These are phyloP conservation scores for Deinandra increscens DNA, from an alignment of 129 eudicot genomes.

Conservation along the genomic window DNA sequence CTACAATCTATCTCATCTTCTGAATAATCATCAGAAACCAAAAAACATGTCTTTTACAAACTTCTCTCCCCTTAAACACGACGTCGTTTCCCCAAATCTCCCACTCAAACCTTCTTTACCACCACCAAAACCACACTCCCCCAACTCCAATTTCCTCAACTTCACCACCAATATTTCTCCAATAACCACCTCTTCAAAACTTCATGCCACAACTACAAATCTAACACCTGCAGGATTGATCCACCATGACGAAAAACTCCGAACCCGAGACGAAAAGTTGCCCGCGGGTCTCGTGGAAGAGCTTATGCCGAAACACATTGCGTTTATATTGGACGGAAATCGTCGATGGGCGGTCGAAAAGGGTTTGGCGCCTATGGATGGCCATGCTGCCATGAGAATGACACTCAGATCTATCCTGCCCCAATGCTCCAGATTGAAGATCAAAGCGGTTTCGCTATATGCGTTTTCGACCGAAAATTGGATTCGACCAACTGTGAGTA, in stretches of 20 bases:
- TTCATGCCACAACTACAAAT: neutral
- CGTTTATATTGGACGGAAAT: conserved; percentile 17
- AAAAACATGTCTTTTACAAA: conserved; percentile 12
- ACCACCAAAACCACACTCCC: neutral
- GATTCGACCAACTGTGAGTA: conserved; percentile 17
- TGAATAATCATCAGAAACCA: too few relatives aligned
- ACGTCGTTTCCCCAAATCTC: neutral
- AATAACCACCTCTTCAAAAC: neutral
- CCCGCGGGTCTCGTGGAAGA: conserved; percentile 8
- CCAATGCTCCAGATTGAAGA: neutral
- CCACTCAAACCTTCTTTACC: conserved; percentile 2
- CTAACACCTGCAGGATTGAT: neutral
- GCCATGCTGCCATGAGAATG: conserved; percentile 23
- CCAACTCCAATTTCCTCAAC: neutral
- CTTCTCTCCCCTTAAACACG: conserved; percentile 1
- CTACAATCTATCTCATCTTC: too few relatives aligned
- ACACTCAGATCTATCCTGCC: neutral
- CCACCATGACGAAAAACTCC: neutral
- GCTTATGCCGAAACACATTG: conserved; percentile 19
- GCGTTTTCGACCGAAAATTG: conserved; percentile 29
- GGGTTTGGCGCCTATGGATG: conserved; percentile 17
- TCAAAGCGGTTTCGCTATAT: conserved; percentile 11
- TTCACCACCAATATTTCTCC: neutral
- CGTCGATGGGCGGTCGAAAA: conserved; percentile 22
- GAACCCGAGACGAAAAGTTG: neutral